These are phyloP conservation scores for Dipodascus geniculatus DNA, from an alignment of 805 yeast genomes.

Conservation along the genomic window DNA sequence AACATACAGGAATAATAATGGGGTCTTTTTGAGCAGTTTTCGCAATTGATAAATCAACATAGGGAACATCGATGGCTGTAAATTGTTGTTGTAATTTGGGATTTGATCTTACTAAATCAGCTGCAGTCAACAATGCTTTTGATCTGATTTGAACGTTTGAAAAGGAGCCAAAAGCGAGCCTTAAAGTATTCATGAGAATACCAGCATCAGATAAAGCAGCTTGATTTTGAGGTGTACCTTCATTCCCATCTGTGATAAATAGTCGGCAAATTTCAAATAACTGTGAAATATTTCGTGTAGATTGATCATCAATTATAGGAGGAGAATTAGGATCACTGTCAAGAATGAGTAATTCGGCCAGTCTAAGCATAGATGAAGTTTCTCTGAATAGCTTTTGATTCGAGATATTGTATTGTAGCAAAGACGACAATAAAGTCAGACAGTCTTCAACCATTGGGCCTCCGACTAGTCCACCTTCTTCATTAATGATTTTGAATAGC, in stretches of 20 bases:
- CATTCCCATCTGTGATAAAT: slow-evolving; percentile 64
- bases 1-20: slow-evolving; percentile 50
- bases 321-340: slow-evolving; percentile 31
- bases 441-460: slow-evolving; percentile 88
- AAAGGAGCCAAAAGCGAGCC: slow-evolving; percentile 52
- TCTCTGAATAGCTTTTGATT: slow-evolving; percentile 85
- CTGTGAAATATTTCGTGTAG: slow-evolving; percentile 51
- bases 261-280: slow-evolving; percentile 62
- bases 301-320: slow-evolving; percentile 68
- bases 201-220: slow-evolving; percentile 45
- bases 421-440: slow-evolving; percentile 56
- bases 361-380: slow-evolving; percentile 60
- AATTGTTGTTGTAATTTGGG: slow-evolving; percentile 56
- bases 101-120: slow-evolving; percentile 64
- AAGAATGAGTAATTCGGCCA: slow-evolving; percentile 51
- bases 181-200: slow-evolving; percentile 51
- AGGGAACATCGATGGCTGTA: slow-evolving; percentile 82
- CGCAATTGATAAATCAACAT: slow-evolving; percentile 57
- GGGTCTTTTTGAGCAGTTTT: slow-evolving; percentile 21
- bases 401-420: slow-evolving; percentile 71
- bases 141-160: slow-evolving; percentile 60
- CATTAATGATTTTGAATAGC: slow-evolving; percentile 64
- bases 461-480: slow-evolving; percentile 84
- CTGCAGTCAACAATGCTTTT: slow-evolving; percentile 58
- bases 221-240: slow-evolving; percentile 52